Evolutionary conservation across 352 stramenopile species (phyloP).

Genomic region (Aphanomyces invadans): DNA sequence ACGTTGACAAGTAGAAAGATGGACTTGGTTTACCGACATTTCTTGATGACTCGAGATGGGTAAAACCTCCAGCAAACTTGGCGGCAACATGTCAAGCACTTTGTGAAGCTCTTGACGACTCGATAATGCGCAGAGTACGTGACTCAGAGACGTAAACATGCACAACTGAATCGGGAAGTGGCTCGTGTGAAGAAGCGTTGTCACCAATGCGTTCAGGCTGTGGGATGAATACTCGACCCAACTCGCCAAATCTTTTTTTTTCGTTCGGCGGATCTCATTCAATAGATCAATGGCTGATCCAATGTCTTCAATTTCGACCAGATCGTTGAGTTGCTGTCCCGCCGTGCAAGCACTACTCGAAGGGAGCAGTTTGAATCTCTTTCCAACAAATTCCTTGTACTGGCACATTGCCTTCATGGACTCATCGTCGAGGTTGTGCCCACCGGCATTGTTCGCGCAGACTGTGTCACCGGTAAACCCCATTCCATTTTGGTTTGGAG

Average conservation of each 20-base stretch:
- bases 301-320: background rate
- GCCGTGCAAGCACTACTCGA: background rate
- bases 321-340: background rate
- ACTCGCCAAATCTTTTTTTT: background rate
- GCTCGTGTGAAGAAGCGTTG: background rate
- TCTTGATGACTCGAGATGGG: background rate
- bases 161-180: conserved; percentile 19
- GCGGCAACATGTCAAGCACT: background rate
- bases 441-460: background rate
- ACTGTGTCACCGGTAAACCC: background rate
- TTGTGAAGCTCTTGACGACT: background rate
- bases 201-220: background rate
- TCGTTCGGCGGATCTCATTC: background rate
- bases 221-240: background rate
- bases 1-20: background rate
- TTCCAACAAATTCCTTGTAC: background rate
- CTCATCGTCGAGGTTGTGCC: background rate
- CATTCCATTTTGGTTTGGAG: background rate
- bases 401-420: background rate
- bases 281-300: background rate
- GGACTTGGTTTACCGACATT: background rate
- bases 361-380: background rate
- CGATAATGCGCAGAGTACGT: background rate
- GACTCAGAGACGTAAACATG: conserved; percentile 11
- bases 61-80: background rate